Percentiles rank a stretch among this genome's conserved stretches.
phyloP scores from a whole-genome alignment of 1,139 yeast species.

The Yamadazyma dendronema region DNA sequence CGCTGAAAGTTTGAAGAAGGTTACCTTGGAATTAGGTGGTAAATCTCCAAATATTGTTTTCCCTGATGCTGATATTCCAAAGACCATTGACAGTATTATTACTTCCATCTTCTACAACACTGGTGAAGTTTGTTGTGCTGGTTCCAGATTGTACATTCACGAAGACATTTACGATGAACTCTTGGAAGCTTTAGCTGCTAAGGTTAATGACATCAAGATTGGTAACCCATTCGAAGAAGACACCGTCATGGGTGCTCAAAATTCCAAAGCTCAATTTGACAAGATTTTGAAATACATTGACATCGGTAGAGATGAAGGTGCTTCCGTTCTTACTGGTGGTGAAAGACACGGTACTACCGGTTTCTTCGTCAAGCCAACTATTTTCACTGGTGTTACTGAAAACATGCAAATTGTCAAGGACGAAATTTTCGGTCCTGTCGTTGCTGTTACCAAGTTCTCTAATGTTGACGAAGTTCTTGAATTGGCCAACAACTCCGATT shows the following conservation, averaged over 20 bases:
- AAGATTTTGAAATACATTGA: constrained; percentile 74
- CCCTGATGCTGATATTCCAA: constrained; percentile 66
- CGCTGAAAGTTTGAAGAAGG: constrained; percentile 68
- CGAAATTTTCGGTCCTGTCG: constrained; percentile 88
- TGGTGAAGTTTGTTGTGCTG: constrained; percentile 90
- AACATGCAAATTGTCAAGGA: constrained; percentile 70
- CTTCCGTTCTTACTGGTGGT: constrained; percentile 76
- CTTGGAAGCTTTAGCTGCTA: constrained; percentile 47
- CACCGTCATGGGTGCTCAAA: constrained; percentile 84
- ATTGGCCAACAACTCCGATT: constrained; percentile 70
- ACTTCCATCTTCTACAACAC: constrained; percentile 68
- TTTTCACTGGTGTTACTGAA: constrained; percentile 68
- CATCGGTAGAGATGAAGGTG: constrained; percentile 73
- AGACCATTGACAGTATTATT: constrained; percentile 58
- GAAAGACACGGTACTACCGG: constrained; percentile 66
- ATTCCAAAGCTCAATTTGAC: constrained; percentile 70
- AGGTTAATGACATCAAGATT: constrained; percentile 56
- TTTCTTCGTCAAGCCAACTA: constrained; percentile 76
- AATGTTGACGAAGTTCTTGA: constrained; percentile 68
- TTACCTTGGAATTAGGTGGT: constrained; percentile 84
- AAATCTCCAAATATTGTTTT: constrained; percentile 81
- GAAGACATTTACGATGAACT: constrained; percentile 71
- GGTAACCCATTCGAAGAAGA: constrained; percentile 77
- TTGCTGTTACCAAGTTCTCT: constrained; percentile 69
- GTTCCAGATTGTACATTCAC: constrained; percentile 78